Evolutionary conservation across 2,329 filamentous ascomycete genomes (phyloP).

Genomic region (Trichoderma harzianum): DNA sequence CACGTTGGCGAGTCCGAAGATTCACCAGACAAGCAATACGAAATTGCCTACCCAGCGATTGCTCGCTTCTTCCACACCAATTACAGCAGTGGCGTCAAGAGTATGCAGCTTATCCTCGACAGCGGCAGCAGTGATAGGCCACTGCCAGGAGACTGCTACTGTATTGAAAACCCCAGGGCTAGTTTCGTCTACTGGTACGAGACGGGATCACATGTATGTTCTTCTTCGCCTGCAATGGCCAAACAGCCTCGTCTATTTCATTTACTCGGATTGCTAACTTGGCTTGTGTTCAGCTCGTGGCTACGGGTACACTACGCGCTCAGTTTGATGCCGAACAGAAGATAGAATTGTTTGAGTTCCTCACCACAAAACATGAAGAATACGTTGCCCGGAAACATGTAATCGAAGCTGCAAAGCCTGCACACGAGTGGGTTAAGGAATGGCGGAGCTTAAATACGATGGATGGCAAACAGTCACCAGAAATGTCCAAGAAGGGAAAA

Average conservation of each 20-base stretch:
- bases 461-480: constrained; percentile 58
- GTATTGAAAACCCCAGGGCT: constrained; percentile 71
- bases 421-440: constrained; percentile 63
- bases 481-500: constrained; percentile 67
- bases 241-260: background rate
- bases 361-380: constrained; percentile 73
- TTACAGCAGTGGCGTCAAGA: constrained; percentile 80
- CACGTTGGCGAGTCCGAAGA: constrained; percentile 55
- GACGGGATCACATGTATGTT: constrained; percentile 72
- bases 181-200: constrained; percentile 89
- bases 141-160: constrained; percentile 62
- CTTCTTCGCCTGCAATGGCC: background rate
- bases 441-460: constrained; percentile 58
- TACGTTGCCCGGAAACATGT: constrained; percentile 70
- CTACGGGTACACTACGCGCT: constrained; percentile 71
- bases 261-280: constrained; percentile 26
- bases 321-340: constrained; percentile 76
- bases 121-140: constrained; percentile 54
- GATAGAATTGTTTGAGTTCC: constrained; percentile 82
- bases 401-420: constrained; percentile 58
- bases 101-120: constrained; percentile 82
- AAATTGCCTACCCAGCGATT: constrained; percentile 77
- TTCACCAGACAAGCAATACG: constrained; percentile 71
- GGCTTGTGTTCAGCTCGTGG: constrained; percentile 60
- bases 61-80: constrained; percentile 88